phyloP scores from a whole-genome alignment of 345 rosid species.

The Noccaea bulbosa region DNA sequence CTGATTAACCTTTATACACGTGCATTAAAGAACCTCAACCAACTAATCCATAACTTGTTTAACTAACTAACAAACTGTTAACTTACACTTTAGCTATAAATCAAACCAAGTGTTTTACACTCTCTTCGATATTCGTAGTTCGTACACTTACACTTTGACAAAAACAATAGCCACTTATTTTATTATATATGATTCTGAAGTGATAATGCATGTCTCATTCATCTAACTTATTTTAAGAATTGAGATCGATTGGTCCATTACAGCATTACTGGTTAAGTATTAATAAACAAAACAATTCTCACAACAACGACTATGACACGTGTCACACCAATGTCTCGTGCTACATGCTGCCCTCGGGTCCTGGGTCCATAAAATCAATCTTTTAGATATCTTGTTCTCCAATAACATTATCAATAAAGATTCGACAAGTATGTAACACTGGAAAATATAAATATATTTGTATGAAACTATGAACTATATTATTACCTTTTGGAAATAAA shows the following conservation, averaged over 20 bases:
- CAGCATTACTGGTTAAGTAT: conserved; percentile 5
- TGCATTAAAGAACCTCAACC: neutral
- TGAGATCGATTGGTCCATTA: conserved; percentile 29
- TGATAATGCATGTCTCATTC: neutral
- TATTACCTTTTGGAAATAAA: neutral
- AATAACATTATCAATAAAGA: conserved; percentile 39
- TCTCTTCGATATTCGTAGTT: neutral
- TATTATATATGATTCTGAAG: neutral
- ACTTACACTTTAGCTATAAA: neutral
- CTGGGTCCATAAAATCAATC: conserved; percentile 39
- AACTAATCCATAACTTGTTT: neutral
- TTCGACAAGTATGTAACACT: conserved; percentile 39
- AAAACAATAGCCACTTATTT: neutral
- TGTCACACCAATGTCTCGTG: conserved; percentile 37
- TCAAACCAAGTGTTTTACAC: neutral
- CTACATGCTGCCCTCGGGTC: conserved; percentile 33
- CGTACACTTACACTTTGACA: neutral
- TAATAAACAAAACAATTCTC: neutral
- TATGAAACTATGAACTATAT: neutral
- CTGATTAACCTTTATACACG: neutral
- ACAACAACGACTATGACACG: conserved; percentile 22
- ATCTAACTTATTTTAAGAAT: conserved; percentile 6
- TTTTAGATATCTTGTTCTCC: conserved; percentile 39
- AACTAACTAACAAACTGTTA: neutral
- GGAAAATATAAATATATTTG: conserved; percentile 7